These are phyloP conservation scores for Penicillium expansum DNA, from an alignment of 2,329 filamentous ascomycete genomes.

Conservation along the genomic window DNA sequence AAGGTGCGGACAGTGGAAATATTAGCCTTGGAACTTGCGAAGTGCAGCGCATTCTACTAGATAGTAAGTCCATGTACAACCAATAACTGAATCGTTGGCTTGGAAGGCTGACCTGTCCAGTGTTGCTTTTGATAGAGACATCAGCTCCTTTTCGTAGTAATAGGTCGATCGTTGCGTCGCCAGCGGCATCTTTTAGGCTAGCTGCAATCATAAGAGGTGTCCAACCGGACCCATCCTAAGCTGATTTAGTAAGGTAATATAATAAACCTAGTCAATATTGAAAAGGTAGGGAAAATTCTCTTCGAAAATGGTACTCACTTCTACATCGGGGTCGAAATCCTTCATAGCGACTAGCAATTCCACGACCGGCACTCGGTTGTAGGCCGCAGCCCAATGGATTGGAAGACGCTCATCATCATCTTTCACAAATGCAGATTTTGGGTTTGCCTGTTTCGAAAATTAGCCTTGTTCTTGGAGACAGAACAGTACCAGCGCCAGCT, in stretches of 20 bases:
- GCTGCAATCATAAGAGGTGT: slow-evolving; percentile 52
- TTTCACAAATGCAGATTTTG: slow-evolving; percentile 67
- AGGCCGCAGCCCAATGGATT: slow-evolving; percentile 90
- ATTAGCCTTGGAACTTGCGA: slow-evolving; percentile 85
- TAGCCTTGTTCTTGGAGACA: background rate
- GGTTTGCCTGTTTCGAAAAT: slow-evolving; percentile 63
- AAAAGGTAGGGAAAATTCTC: background rate
- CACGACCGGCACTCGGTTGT: slow-evolving; percentile 74
- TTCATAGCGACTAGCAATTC: slow-evolving; percentile 67
- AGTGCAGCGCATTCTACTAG: slow-evolving; percentile 77
- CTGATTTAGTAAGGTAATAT: background rate
- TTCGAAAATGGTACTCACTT: slow-evolving; percentile 50
- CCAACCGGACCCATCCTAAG: slow-evolving; percentile 50
- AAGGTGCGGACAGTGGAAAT: slow-evolving; percentile 76
- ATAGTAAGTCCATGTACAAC: slow-evolving; percentile 4
- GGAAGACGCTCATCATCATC: slow-evolving; percentile 88
- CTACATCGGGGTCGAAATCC: slow-evolving; percentile 78
- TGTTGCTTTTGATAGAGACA: slow-evolving; percentile 43
- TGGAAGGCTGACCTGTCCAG: slow-evolving; percentile 39
- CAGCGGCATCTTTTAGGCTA: slow-evolving; percentile 46
- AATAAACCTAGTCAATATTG: background rate
- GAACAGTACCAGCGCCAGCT: background rate
- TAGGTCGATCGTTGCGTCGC: slow-evolving; percentile 45
- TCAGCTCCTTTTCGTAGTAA: slow-evolving; percentile 49
- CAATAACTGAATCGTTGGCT: background rate